A percentile compares a stretch with the other conserved stretches of the same genome.
phyloP scores from a whole-genome alignment of 2,329 filamentous ascomycete species.

The Stagonosporopsis chrysanthemi region DNA sequence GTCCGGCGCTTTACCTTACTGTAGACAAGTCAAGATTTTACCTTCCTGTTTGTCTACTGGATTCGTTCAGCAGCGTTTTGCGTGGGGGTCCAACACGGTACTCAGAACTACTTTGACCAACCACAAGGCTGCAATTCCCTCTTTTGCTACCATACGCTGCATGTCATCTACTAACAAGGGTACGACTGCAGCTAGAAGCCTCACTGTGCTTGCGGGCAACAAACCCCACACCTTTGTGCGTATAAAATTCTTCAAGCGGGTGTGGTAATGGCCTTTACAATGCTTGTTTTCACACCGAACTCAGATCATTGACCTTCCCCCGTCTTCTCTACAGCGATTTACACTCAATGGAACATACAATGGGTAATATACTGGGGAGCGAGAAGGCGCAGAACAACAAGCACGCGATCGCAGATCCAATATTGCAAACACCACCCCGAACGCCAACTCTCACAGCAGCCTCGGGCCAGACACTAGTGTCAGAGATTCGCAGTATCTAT shows the following conservation, averaged over 20 bases:
- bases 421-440: constrained; percentile 27
- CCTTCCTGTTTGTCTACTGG: constrained; percentile 5
- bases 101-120: constrained; percentile 2
- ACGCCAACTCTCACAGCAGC: constrained; percentile 31
- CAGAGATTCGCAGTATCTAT: constrained; percentile 34
- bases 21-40: neutral
- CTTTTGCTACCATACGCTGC: neutral
- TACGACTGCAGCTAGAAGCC: neutral
- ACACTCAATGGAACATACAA: neutral
- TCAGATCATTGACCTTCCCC: too few relatives aligned
- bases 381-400: neutral
- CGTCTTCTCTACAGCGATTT: neutral
- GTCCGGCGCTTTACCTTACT: constrained; percentile 6
- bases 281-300: neutral
- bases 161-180: neutral
- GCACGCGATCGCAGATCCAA: constrained; percentile 5
- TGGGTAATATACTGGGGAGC: constrained; percentile 1
- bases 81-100: constrained; percentile 18
- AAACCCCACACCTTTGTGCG: neutral
- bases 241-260: constrained; percentile 8
- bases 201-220: neutral
- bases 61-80: neutral
- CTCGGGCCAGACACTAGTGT: constrained; percentile 29
- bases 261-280: neutral
- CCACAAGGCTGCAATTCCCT: neutral